phyloP scores from a whole-genome alignment of 352 stramenopile genomes.

The Pythium chondricola region DNA sequence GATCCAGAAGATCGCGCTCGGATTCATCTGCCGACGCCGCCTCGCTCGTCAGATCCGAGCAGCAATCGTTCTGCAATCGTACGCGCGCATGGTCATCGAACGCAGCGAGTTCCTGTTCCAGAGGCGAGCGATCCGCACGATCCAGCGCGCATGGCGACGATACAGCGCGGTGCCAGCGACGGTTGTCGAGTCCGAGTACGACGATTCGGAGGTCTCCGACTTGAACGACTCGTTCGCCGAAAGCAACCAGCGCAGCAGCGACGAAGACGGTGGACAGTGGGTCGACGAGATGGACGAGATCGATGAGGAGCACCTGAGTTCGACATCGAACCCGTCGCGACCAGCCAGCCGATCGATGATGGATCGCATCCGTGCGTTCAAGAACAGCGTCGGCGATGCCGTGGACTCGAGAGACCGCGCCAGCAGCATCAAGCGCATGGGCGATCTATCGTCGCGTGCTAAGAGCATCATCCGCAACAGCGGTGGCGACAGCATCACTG shows the following conservation, averaged over 20 bases:
- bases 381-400: slow-evolving; percentile 25
- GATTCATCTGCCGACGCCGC: slow-evolving; percentile 73
- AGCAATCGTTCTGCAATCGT: slow-evolving; percentile 77
- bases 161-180: slow-evolving; percentile 36
- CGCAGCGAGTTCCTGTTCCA: slow-evolving; percentile 65
- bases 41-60: slow-evolving; percentile 58
- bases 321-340: slow-evolving; percentile 9
- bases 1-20: slow-evolving; percentile 76
- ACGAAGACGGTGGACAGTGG: slow-evolving; percentile 22
- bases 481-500: slow-evolving; percentile 54
- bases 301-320: slow-evolving; percentile 12
- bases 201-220: slow-evolving; percentile 29
- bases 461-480: slow-evolving; percentile 64
- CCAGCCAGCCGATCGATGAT: slow-evolving; percentile 33
- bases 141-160: slow-evolving; percentile 60
- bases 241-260: slow-evolving; percentile 27
- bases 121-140: slow-evolving; percentile 57
- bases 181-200: slow-evolving; percentile 18
- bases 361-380: slow-evolving; percentile 64
- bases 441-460: slow-evolving; percentile 58
- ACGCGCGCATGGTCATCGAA: slow-evolving; percentile 71
- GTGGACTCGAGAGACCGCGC: slow-evolving; percentile 18
- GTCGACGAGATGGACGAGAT: slow-evolving; percentile 30
- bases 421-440: slow-evolving; percentile 62
- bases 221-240: slow-evolving; percentile 33